These are phyloP conservation scores for Plasmodium vinckei DNA, from an alignment of 169 alveolate genomes.

Conservation along the genomic window DNA sequence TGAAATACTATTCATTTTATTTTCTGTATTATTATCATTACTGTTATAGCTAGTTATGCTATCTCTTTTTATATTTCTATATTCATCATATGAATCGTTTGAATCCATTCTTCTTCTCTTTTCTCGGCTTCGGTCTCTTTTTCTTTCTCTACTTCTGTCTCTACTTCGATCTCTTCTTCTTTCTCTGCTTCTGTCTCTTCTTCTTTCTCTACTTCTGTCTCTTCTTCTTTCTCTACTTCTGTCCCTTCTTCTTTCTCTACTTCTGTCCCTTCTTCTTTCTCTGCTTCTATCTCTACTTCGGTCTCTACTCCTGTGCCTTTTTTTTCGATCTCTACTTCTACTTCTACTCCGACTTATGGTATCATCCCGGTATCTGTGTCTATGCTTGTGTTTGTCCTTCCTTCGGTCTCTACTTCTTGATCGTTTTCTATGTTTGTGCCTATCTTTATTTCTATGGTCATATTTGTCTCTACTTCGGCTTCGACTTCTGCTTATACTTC, in stretches of 20 bases:
- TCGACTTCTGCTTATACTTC: not conserved
- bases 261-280: slow-evolving; percentile 63
- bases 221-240: slow-evolving; percentile 36
- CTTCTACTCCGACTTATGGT: slow-evolving; percentile 2
- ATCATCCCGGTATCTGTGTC: not conserved
- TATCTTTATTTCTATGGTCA: not conserved
- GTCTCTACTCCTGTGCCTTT: slow-evolving; percentile 13
- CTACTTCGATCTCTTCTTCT: slow-evolving; percentile 36
- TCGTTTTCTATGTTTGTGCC: not conserved
- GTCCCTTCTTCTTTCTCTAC: slow-evolving; percentile 40
- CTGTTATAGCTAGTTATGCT: not conserved
- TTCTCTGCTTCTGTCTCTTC: slow-evolving; percentile 9
- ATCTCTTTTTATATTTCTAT: slow-evolving; percentile 3
- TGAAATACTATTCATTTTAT: not conserved
- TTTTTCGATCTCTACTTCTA: slow-evolving; percentile 3
- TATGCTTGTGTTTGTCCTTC: not conserved
- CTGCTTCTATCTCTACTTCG: slow-evolving; percentile 40
- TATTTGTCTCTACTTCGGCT: not conserved
- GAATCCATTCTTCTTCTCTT: not conserved
- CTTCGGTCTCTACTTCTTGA: not conserved
- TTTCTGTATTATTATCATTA: not conserved
- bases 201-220: slow-evolving; percentile 36
- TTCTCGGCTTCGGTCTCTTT: slow-evolving; percentile 2
- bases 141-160: slow-evolving; percentile 12
- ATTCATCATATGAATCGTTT: not conserved